Percentiles rank a stretch among this genome's conserved stretches.
These are phyloP conservation scores for Tagetes erecta DNA, from an alignment of 129 eudicot species.

Conservation along the genomic window DNA sequence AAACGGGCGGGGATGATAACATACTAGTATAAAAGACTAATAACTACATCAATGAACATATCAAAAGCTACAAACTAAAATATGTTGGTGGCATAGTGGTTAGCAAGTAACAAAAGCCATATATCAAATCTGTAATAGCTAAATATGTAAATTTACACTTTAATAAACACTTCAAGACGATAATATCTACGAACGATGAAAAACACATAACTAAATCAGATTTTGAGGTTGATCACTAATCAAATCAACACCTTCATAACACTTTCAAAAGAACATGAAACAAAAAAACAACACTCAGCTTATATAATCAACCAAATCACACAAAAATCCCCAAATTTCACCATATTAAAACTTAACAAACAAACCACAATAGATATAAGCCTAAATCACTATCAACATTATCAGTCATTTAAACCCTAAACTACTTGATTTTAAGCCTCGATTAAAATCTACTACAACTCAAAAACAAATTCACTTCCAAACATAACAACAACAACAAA, in stretches of 20 bases:
- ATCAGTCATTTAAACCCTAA: not conserved
- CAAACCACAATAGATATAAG: not conserved
- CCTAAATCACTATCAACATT: slow-evolving; percentile 3
- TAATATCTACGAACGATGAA: not conserved
- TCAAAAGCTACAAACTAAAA: not conserved
- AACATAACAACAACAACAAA: not conserved
- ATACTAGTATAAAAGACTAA: not conserved
- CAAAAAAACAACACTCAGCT: slow-evolving; percentile 7
- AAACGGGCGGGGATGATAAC: not conserved
- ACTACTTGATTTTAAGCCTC: slow-evolving; percentile 1
- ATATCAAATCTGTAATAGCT: not conserved
- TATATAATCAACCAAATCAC: not conserved
- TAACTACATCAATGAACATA: not conserved
- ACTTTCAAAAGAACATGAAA: not conserved
- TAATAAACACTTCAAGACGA: not conserved
- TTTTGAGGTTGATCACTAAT: not conserved
- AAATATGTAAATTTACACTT: not conserved
- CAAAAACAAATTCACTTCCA: not conserved
- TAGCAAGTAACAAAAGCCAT: not conserved
- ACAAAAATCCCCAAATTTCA: not conserved
- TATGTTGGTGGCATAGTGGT: not conserved
- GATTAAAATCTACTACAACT: not conserved
- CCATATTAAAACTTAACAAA: not conserved
- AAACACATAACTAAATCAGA: too few species aligned
- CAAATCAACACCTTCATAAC: not conserved